These are phyloP conservation scores for Porcisia hertigi DNA, from an alignment of 208 protist genomes.

Conservation along the genomic window DNA sequence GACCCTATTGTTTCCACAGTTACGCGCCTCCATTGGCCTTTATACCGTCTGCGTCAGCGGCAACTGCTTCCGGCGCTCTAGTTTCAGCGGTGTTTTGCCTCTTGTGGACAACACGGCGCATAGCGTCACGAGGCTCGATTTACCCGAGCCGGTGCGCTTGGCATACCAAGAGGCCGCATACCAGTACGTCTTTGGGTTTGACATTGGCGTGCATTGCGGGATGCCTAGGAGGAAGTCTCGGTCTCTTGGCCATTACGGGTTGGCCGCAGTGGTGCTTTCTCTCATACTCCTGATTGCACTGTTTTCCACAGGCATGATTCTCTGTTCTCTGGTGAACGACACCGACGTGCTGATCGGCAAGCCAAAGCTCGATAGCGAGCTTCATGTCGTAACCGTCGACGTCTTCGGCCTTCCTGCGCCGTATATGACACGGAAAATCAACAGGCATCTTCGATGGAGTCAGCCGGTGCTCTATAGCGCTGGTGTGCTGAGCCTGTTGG, in stretches of 20 bases:
- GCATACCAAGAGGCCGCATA: slow-evolving; percentile 22
- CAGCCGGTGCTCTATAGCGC: slow-evolving; percentile 24
- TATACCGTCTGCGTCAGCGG: slow-evolving; percentile 29
- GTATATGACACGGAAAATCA: slow-evolving; percentile 26
- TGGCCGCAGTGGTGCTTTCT: slow-evolving; percentile 28
- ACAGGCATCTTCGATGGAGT: slow-evolving; percentile 25
- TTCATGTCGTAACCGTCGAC: slow-evolving; percentile 20
- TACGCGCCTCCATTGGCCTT: slow-evolving; percentile 42
- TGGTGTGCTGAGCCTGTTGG: slow-evolving; percentile 13
- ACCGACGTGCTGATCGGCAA: slow-evolving; percentile 23
- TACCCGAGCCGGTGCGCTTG: not conserved
- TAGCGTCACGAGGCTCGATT: not conserved
- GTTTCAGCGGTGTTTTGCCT: slow-evolving; percentile 13
- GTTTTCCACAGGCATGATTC: slow-evolving; percentile 15
- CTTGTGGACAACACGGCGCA: slow-evolving; percentile 12
- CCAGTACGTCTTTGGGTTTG: slow-evolving; percentile 58
- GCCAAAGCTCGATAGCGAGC: slow-evolving; percentile 14
- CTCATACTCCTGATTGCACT: slow-evolving; percentile 26
- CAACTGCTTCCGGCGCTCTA: slow-evolving; percentile 26
- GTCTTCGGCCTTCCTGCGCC: slow-evolving; percentile 11
- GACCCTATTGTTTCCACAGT: slow-evolving; percentile 42
- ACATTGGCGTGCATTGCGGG: slow-evolving; percentile 39
- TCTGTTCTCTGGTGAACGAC: slow-evolving; percentile 33
- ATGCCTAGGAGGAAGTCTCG: not conserved
- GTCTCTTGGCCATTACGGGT: slow-evolving; percentile 14